A percentile compares a stretch with the other conserved stretches of the same genome.
These are phyloP conservation scores for Eimeria praecox DNA, from an alignment of 169 alveolate species.

Conservation along the genomic window DNA sequence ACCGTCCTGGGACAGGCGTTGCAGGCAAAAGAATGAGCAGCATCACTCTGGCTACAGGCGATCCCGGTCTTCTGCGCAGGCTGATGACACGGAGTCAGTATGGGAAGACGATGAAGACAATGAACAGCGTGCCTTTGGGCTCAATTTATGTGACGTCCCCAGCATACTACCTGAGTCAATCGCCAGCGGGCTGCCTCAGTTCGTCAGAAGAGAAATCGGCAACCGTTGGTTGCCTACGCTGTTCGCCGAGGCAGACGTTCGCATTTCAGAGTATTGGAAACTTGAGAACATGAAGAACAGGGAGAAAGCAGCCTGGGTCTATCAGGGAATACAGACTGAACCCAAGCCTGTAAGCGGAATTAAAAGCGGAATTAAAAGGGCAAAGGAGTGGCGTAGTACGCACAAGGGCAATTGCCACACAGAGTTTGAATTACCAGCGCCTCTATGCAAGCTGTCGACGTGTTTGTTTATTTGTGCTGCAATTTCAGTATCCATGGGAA, in stretches of 20 bases:
- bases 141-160: not conserved
- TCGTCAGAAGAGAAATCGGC: constrained; percentile 58
- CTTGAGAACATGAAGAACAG: constrained; percentile 49
- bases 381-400: not conserved
- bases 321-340: constrained; percentile 40
- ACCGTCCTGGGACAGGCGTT: constrained; percentile 64
- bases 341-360: constrained; percentile 49
- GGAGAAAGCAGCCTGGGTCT: constrained; percentile 66
- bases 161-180: not conserved
- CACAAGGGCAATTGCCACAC: not conserved
- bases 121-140: not conserved
- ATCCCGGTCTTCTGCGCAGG: constrained; percentile 22
- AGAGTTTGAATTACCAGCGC: not conserved
- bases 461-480: constrained; percentile 16
- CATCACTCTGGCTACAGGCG: not conserved
- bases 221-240: constrained; percentile 58
- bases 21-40: not conserved
- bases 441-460: not conserved
- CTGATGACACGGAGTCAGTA: constrained; percentile 58
- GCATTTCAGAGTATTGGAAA: constrained; percentile 70
- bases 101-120: constrained; percentile 36
- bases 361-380: not conserved
- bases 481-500: constrained; percentile 67
- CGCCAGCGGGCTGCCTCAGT: constrained; percentile 34
- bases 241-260: constrained; percentile 66